Evolutionary conservation across 768 basidiomycete species (phyloP).

Genomic region (Lentinula raphanica): DNA sequence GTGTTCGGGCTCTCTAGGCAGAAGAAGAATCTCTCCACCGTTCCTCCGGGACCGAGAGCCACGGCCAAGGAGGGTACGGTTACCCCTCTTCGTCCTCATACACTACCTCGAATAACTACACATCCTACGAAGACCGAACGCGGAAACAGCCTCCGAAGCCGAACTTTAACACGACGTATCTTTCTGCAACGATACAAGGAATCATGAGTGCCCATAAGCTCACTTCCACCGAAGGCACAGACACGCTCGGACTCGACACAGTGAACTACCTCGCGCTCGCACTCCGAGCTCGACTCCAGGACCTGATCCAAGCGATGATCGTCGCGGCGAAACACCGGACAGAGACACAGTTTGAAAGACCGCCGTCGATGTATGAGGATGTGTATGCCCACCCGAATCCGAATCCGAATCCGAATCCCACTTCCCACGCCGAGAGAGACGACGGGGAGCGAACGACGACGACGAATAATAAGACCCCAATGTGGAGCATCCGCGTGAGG

Average conservation of each 20-base stretch:
- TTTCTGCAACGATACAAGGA: constrained; percentile 63
- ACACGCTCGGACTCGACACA: constrained; percentile 68
- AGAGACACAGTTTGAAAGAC: constrained; percentile 64
- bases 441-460: too few relatives aligned
- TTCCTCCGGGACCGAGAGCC: too few relatives aligned
- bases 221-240: constrained; percentile 25
- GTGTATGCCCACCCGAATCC: too few relatives aligned
- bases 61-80: too few relatives aligned
- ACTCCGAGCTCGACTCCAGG: constrained; percentile 68
- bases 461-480: too few relatives aligned
- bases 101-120: too few relatives aligned
- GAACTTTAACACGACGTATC: constrained; percentile 60
- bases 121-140: constrained; percentile 72
- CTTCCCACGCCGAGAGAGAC: too few relatives aligned
- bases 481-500: constrained; percentile 80
- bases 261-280: constrained; percentile 78
- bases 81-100: too few relatives aligned
- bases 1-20: constrained; percentile 47
- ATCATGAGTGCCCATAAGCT: constrained; percentile 68
- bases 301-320: constrained; percentile 63
- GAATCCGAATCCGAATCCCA: too few relatives aligned
- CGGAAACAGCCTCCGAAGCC: constrained; percentile 70
- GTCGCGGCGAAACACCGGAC: constrained; percentile 63
- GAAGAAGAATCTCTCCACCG: constrained; percentile 81
- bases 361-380: constrained; percentile 61